Conservation (phyloP, 352 stramenopile genomes). For the Elongisporangium anandrum region DNA sequence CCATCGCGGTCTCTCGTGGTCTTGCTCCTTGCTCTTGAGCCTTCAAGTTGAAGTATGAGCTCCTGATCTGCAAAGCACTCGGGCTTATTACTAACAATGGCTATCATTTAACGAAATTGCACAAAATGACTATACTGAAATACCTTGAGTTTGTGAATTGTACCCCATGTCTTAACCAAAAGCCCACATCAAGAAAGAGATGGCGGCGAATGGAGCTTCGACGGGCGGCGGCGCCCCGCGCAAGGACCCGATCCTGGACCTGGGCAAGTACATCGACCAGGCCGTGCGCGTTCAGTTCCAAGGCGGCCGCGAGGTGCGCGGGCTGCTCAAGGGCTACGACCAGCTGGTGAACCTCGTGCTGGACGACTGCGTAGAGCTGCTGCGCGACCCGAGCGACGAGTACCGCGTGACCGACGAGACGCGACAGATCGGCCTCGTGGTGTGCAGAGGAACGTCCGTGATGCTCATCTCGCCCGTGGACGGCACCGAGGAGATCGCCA, state of each 20-base stretch:
- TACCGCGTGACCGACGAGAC: slow-evolving; percentile 89
- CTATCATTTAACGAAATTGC: background rate
- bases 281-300: slow-evolving; percentile 94
- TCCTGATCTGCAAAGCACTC: background rate
- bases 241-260: slow-evolving; percentile 91
- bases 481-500: slow-evolving; percentile 89
- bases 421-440: slow-evolving; percentile 90
- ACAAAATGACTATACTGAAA: background rate
- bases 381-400: slow-evolving; percentile 90
- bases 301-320: slow-evolving; percentile 90
- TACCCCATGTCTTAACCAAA: background rate
- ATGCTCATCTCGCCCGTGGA: slow-evolving; percentile 91
- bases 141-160: background rate
- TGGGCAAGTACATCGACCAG: slow-evolving; percentile 94
- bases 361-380: slow-evolving; percentile 94
- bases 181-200: slow-evolving; percentile 13
- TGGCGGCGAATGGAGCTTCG: slow-evolving; percentile 50
- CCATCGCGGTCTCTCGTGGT: background rate
- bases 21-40: background rate
- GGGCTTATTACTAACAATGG: background rate
- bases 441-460: slow-evolving; percentile 91
- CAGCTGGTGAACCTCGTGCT: slow-evolving; percentile 97
- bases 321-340: slow-evolving; percentile 95
- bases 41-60: background rate
- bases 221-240: slow-evolving; percentile 22